Evolutionary conservation across 495 filamentous ascomycete genomes (phyloP).

Genomic region (Symbiotaphrina buchneri): DNA sequence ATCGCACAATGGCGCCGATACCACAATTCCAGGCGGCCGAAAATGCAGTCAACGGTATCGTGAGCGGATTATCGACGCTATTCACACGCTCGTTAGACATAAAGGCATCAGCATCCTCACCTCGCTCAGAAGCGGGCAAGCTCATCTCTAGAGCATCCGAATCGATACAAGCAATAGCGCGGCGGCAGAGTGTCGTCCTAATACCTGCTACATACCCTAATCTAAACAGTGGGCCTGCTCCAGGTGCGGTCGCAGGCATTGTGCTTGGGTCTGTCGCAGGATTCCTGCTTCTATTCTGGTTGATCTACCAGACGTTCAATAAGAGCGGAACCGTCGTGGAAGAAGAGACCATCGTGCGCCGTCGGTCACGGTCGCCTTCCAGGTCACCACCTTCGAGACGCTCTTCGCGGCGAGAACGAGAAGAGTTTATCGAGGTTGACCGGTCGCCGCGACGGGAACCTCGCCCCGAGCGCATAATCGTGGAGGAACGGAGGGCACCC

Average conservation of each 20-base stretch:
- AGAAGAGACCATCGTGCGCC: conserved; percentile 2
- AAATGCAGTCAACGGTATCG: no score
- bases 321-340: not conserved
- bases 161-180: no score
- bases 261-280: conserved; percentile 65
- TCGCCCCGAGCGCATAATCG: conserved; percentile 4
- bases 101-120: no score
- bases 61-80: no score
- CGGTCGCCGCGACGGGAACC: conserved; percentile 1
- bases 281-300: conserved; percentile 54
- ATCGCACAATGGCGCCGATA: no score
- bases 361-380: not conserved
- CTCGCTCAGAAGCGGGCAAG: no score
- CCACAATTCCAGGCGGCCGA: no score
- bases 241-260: conserved; percentile 65
- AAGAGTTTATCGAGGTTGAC: conserved; percentile 3
- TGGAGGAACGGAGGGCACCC: conserved; percentile 1
- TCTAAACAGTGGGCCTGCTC: conserved; percentile 29
- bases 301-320: conserved; percentile 33
- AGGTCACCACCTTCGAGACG: no score
- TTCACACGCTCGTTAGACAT: no score
- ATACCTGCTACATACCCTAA: conserved; percentile 51
- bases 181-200: no score
- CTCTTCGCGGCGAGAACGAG: no score
- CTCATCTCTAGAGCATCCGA: no score